Percentiles rank a stretch among this genome's conserved stretches.
Evolutionary conservation across 257 asterid genomes (phyloP).

Genomic region (Paulownia fortunei): DNA sequence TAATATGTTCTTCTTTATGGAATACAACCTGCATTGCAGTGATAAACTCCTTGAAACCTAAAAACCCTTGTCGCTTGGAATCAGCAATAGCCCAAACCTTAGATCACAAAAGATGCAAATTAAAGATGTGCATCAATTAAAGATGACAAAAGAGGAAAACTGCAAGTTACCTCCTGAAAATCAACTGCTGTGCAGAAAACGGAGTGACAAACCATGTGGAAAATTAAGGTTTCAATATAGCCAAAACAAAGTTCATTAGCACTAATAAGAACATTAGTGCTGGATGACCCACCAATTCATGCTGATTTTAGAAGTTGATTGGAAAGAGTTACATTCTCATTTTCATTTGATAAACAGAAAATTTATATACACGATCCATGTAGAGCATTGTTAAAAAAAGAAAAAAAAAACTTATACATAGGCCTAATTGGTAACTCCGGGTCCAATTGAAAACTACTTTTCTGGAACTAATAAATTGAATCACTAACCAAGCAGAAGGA

Average conservation of each 20-base stretch:
- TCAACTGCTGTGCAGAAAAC: conserved; percentile 1
- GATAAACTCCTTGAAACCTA: conserved; percentile 79
- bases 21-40: conserved; percentile 89
- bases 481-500: background rate
- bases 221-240: background rate
- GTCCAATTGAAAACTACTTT: background rate
- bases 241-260: background rate
- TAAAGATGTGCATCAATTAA: too few species aligned
- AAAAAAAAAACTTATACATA: background rate
- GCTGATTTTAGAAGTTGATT: background rate
- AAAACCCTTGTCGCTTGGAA: conserved; percentile 83
- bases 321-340: background rate
- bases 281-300: conserved; percentile 15
- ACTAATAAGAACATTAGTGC: background rate
- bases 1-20: background rate
- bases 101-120: conserved; percentile 27
- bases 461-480: background rate
- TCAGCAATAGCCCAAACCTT: conserved; percentile 98
- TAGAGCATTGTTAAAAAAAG: background rate
- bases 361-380: background rate
- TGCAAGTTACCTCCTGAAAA: background rate
- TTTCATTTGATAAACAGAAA: background rate
- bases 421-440: background rate
- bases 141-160: background rate
- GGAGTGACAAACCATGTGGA: background rate